Evolutionary conservation across 192 early-diverging fungal species (phyloP), one percentile per base, ranked within the genome.

Genomic region (Linnemannia exigua): DNA sequence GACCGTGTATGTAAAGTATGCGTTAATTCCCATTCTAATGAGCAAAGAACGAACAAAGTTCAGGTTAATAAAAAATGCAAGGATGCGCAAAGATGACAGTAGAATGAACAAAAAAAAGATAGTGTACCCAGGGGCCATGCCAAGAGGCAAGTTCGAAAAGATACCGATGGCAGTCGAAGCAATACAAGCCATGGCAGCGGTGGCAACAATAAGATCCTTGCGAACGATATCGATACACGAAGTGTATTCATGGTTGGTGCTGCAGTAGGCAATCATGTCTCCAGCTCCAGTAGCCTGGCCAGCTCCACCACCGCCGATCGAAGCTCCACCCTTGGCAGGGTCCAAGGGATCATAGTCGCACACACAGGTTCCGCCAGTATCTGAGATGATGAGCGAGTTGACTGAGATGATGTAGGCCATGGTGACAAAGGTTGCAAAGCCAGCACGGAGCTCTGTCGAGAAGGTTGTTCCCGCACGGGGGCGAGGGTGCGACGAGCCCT

Each of bases 1-100:
- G 15, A 97, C 95, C 0, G 94, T 95, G 80, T 95, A 96, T 12
- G 95, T 93, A 82, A 96, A 96, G 80, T 95, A 97, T 35, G 95
- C 95, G 71, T 95, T 96, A 28, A 96, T 87, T 14, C 96, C 96
- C 93, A 97, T 93, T 76, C 90, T 90, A 79, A 36, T 79, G 20
- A 28, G 25, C 4, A 61, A 52, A 31, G 36, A 50, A 19, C 8
- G 12, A 48, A 51, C 38, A 9, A 44, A 33, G 47, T 72, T 44
- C 31, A 1, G 48, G 16, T 61, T 11, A 48, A 48, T 48, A 36
- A 50, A 31, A 72, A 14, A 41, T 8, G 37, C 14, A 16, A 9
- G 37, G 25, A 46, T 17, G 25, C 16, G 48, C 22, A 9, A 31
- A 31, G 4, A 63, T 3, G 28, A 14, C 58, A 72, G 3, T 5